These are phyloP conservation scores for Cyathus striatus DNA, from an alignment of 768 basidiomycete genomes.

Conservation along the genomic window DNA sequence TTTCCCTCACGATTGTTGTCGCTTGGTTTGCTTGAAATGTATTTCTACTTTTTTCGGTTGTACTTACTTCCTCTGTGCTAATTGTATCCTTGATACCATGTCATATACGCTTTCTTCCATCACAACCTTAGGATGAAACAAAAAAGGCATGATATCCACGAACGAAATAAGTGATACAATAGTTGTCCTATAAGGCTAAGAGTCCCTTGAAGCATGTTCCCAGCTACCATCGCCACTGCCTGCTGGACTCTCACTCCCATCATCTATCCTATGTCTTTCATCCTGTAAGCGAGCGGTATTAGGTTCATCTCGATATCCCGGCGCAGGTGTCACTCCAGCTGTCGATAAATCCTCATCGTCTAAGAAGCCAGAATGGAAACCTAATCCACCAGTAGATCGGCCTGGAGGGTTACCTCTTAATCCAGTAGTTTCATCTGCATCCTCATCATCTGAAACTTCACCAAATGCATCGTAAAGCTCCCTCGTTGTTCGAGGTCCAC, in stretches of 20 bases:
- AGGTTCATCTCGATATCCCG: conserved; percentile 56
- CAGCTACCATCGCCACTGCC: conserved; percentile 66
- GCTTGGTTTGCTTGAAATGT: conserved; percentile 5
- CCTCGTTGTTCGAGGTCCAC: conserved; percentile 56
- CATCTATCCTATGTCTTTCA: conserved; percentile 9
- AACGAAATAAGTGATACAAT: no score
- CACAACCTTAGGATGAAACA: no score
- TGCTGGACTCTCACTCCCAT: conserved; percentile 26
- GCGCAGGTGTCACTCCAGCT: conserved; percentile 22
- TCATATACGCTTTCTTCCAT: no score
- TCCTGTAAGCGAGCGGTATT: conserved; percentile 7
- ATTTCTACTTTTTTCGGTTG: conserved; percentile 6
- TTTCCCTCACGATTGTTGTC: conserved; percentile 6
- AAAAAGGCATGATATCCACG: no score
- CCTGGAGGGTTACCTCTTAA: conserved; percentile 33
- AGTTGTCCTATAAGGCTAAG: background rate
- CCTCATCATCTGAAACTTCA: conserved; percentile 78
- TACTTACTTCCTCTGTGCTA: no score
- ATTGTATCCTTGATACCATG: no score
- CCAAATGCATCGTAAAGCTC: conserved; percentile 98
- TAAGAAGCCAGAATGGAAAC: conserved; percentile 77
- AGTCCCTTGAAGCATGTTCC: conserved; percentile 54
- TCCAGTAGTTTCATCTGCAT: conserved; percentile 67
- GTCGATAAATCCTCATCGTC: conserved; percentile 65
- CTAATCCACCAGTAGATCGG: conserved; percentile 33